Base-by-base conservation (phyloP, 306 rosid species). In the Malus asiatica region DNA sequence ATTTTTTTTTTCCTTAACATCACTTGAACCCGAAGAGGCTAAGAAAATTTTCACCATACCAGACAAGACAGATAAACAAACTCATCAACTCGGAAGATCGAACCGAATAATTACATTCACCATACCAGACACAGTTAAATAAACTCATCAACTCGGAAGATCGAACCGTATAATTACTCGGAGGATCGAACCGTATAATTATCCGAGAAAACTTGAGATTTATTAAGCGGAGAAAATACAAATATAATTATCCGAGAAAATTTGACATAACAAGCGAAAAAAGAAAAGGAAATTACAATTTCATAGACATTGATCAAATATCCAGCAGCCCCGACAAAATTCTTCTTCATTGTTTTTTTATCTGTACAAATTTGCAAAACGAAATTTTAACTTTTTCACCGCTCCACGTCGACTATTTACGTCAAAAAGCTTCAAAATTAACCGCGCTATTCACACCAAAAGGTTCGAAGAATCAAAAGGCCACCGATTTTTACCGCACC, bases 381-480 rank as follows among this genome's bases (percentile, higher is more conserved):
- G 66, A 12, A 16, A 61, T 14, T 32, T 61, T 32, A 66, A 13
- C 29, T 44, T 6, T 8, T 27, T 15, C 27, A 9, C 20, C 57
- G 74, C 18, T 3, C 12, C 76, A 60, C 69, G 58, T 68, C 58
- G 45, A 68, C 55, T 73, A 86, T 79, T 51, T 72, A 86, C 86
- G 78, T 6, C 20, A 51, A 14, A 44, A 10, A 52, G 45, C 55
- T 78, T 73, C 70, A 38, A 71, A 79, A 76, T 27, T 9, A 70
- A 65, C 16, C 42, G 70, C 51, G 66, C 20, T 75, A 72, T 78
- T 69, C 66, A 73, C 77, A 78, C 40, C 71, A 67, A 44, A 53
- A 38, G 44, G 82, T 84, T 74, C 29, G 82, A 78, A 80, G 76
- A 74, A 80, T 77, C 80, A 42, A 3, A 52, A 74, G 80, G 79